Conservation (phyloP, 163 green algal species). For the Prototheca wickerhamii region DNA sequence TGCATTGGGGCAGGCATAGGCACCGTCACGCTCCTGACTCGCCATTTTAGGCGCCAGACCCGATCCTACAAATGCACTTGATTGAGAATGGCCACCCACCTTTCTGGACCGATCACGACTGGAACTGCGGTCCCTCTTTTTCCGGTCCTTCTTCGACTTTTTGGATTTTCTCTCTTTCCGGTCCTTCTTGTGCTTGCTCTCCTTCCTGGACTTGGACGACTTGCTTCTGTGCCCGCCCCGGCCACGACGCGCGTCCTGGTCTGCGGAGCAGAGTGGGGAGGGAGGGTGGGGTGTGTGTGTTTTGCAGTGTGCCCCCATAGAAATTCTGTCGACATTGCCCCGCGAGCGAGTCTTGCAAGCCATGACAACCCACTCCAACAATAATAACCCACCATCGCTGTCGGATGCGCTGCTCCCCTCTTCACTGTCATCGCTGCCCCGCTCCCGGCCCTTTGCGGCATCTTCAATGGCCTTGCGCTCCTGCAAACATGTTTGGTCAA, state of each 20-base stretch:
- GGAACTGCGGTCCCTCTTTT: slow-evolving; percentile 10
- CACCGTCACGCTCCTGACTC: not conserved
- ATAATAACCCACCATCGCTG: too few relatives aligned
- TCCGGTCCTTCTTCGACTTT: slow-evolving; percentile 15
- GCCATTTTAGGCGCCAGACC: too few relatives aligned
- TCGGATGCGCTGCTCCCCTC: too few relatives aligned
- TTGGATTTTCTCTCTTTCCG: slow-evolving; percentile 28
- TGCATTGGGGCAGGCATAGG: not conserved
- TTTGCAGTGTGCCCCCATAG: too few relatives aligned
- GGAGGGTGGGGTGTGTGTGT: too few relatives aligned
- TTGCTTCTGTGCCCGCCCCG: slow-evolving; percentile 8
- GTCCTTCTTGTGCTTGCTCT: slow-evolving; percentile 26
- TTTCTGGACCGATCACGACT: not conserved
- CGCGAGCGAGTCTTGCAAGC: too few relatives aligned
- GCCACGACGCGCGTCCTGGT: not conserved
- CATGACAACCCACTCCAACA: too few relatives aligned
- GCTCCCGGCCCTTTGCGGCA: too few relatives aligned
- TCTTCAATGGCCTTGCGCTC: not conserved
- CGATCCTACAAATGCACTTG: not conserved
- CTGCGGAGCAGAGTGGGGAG: slow-evolving; percentile 2
- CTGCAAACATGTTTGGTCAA: not conserved
- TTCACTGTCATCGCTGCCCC: too few relatives aligned
- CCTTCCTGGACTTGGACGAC: slow-evolving; percentile 17
- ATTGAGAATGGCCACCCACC: not conserved
- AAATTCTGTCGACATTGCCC: too few relatives aligned